phyloP scores from a whole-genome alignment of 2,329 filamentous ascomycete species.

The Talaromyces sp. region DNA sequence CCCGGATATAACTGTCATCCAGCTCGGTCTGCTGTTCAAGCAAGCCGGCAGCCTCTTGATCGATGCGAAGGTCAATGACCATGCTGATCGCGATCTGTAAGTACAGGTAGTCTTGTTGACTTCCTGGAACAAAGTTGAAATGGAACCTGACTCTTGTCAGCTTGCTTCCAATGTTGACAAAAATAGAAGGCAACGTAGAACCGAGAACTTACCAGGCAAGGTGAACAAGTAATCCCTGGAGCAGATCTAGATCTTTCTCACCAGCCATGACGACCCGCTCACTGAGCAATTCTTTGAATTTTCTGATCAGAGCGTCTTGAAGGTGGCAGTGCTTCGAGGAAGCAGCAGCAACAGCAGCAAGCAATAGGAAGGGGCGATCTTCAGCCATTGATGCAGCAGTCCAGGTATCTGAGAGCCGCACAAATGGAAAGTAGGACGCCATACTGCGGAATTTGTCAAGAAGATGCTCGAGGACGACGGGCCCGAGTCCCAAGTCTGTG shows the following conservation, averaged over 20 bases:
- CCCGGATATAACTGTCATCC: constrained; percentile 3
- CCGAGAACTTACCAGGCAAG: constrained; percentile 19
- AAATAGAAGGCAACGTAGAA: not conserved
- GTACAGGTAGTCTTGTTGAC: constrained; percentile 19
- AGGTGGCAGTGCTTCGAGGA: constrained; percentile 15
- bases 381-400: constrained; percentile 17
- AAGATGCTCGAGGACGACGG: constrained; percentile 14
- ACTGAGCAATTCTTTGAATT: constrained; percentile 15
- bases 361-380: constrained; percentile 18
- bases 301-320: constrained; percentile 11
- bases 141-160: constrained; percentile 17
- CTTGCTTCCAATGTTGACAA: not conserved
- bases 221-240: constrained; percentile 25
- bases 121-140: constrained; percentile 19
- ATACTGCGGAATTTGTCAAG: constrained; percentile 16
- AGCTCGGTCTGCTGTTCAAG: constrained; percentile 12
- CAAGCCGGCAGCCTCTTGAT: constrained; percentile 15
- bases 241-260: constrained; percentile 24
- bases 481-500: not conserved
- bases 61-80: constrained; percentile 19
- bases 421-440: constrained; percentile 17
- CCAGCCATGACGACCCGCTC: constrained; percentile 14
- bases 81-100: constrained; percentile 21
- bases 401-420: constrained; percentile 12
- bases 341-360: constrained; percentile 17